These are phyloP conservation scores for Gentiana straminea DNA, from an alignment of 257 asterid species.

Conservation along the genomic window DNA sequence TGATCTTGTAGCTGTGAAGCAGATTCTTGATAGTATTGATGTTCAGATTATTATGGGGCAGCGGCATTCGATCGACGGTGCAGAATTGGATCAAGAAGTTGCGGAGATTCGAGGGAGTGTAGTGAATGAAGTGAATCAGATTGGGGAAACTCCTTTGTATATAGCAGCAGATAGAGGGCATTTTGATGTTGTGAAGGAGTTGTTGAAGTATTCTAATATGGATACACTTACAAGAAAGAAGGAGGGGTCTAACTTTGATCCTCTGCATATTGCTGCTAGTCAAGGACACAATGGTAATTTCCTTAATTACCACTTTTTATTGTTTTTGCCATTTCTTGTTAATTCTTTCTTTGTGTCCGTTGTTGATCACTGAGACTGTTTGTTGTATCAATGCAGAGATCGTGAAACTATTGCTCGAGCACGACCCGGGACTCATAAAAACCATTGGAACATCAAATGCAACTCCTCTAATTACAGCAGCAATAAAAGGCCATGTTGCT, in stretches of 20 bases:
- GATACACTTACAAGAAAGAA: slow-evolving; percentile 39
- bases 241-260: slow-evolving; percentile 27
- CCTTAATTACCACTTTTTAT: too few relatives aligned
- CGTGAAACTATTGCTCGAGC: slow-evolving; percentile 36
- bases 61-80: slow-evolving; percentile 18
- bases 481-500: slow-evolving; percentile 35
- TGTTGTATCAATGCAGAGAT: slow-evolving; percentile 22
- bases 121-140: slow-evolving; percentile 38
- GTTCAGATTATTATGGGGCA: slow-evolving; percentile 26
- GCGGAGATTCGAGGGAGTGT: slow-evolving; percentile 42
- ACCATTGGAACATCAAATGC: slow-evolving; percentile 45
- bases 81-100: slow-evolving; percentile 37
- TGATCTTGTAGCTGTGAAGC: slow-evolving; percentile 35
- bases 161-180: slow-evolving; percentile 42
- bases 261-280: slow-evolving; percentile 40
- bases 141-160: slow-evolving; percentile 35
- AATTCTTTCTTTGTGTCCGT: too few relatives aligned
- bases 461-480: slow-evolving; percentile 50
- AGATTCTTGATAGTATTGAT: slow-evolving; percentile 32
- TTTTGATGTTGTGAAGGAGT: slow-evolving; percentile 38
- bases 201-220: slow-evolving; percentile 30
- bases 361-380: not conserved
- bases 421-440: slow-evolving; percentile 41
- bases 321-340: too few relatives aligned
- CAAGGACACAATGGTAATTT: slow-evolving; percentile 40